phyloP scores from a whole-genome alignment of 192 early-diverging fungal species.

The Linnemannia zychae region DNA sequence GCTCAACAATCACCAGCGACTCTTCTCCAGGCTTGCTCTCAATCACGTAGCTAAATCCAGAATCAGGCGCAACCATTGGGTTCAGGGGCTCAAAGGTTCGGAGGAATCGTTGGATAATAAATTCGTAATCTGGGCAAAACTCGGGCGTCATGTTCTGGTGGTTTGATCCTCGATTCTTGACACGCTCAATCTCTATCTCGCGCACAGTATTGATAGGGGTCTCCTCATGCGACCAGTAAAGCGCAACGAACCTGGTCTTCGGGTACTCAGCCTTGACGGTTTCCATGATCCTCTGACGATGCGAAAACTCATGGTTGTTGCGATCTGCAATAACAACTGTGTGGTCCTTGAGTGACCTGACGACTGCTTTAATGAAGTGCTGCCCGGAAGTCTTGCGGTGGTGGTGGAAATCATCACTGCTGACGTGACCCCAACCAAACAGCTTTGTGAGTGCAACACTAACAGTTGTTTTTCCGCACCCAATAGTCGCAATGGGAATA shows the following conservation, averaged over 20 bases:
- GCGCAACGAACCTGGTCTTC: constrained; percentile 73
- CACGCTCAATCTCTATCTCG: constrained; percentile 64
- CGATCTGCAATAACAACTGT: constrained; percentile 85
- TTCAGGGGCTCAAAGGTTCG: constrained; percentile 67
- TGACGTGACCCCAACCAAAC: constrained; percentile 82
- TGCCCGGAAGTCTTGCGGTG: constrained; percentile 64
- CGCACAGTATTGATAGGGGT: constrained; percentile 61
- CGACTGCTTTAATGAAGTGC: constrained; percentile 71
- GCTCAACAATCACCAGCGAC: constrained; percentile 57
- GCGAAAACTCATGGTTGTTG: constrained; percentile 28
- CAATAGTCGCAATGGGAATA: constrained; percentile 85
- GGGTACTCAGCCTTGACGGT: constrained; percentile 68
- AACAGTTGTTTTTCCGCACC: constrained; percentile 82
- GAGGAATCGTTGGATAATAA: constrained; percentile 71
- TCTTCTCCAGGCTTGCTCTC: constrained; percentile 67
- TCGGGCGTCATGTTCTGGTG: constrained; percentile 86
- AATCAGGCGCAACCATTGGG: constrained; percentile 61
- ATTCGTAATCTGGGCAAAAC: constrained; percentile 67
- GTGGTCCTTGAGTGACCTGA: constrained; percentile 65
- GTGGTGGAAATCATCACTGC: constrained; percentile 83
- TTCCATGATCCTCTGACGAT: constrained; percentile 34
- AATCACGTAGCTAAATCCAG: constrained; percentile 69
- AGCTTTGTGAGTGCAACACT: constrained; percentile 66
- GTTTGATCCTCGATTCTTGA: constrained; percentile 77
- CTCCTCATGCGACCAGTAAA: constrained; percentile 84